phyloP scores from a whole-genome alignment of 768 basidiomycete species.

The Inosperma sp. region DNA sequence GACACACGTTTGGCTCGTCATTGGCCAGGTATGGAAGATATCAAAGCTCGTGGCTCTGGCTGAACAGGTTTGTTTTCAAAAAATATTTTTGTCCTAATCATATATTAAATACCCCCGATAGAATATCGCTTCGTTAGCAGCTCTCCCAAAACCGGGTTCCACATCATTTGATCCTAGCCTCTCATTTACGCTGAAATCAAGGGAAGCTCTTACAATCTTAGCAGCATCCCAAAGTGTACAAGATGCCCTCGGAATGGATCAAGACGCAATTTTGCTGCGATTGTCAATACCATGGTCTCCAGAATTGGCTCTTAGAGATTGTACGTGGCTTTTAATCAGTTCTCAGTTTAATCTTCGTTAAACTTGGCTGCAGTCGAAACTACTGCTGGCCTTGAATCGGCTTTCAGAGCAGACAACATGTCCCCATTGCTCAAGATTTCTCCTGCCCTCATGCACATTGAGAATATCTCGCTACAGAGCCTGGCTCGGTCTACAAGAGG shows the following conservation, averaged over 20 bases:
- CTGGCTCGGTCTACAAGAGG: constrained; percentile 72
- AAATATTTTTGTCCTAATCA: background rate
- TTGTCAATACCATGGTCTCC: constrained; percentile 66
- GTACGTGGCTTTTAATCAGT: constrained; percentile 41
- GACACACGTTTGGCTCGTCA: constrained; percentile 56
- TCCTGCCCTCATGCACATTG: constrained; percentile 84
- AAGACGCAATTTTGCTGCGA: constrained; percentile 47
- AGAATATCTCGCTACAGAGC: constrained; percentile 85
- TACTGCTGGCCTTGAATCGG: constrained; percentile 42
- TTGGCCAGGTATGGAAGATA: constrained; percentile 71
- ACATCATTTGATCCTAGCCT: background rate
- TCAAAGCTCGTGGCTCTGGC: constrained; percentile 48
- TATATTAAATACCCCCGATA: background rate
- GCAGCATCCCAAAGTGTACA: constrained; percentile 51
- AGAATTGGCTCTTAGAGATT: constrained; percentile 66
- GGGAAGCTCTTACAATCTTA: constrained; percentile 50
- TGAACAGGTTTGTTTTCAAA: constrained; percentile 44
- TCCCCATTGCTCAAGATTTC: constrained; percentile 77
- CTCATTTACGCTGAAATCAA: constrained; percentile 14
- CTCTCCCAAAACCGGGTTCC: constrained; percentile 8
- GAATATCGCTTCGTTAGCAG: constrained; percentile 14
- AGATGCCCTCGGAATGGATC: constrained; percentile 60
- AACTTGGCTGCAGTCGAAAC: constrained; percentile 18
- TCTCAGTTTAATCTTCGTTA: background rate
- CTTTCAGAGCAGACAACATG: constrained; percentile 59